phyloP scores from a whole-genome alignment of 768 basidiomycete species.

The Suillus lakei region DNA sequence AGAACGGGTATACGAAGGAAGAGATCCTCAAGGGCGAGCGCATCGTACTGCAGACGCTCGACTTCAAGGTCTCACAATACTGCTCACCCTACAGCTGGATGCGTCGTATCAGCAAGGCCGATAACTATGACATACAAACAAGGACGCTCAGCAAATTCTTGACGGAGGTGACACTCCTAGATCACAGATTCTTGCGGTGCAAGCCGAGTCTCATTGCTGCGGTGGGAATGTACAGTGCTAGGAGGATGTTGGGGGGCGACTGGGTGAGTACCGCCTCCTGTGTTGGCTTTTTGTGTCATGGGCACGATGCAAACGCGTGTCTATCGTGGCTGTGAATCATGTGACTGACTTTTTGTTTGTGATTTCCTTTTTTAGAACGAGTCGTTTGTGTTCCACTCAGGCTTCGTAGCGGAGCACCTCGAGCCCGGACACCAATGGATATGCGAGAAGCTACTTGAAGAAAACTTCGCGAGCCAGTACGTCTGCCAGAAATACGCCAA shows the following conservation, averaged over 20 bases:
- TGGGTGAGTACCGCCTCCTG: constrained; percentile 74
- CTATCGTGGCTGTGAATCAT: constrained; percentile 25
- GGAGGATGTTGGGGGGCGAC: constrained; percentile 91
- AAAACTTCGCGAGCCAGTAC: constrained; percentile 81
- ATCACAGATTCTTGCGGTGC: constrained; percentile 89
- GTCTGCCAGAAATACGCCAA: constrained; percentile 96
- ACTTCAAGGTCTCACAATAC: constrained; percentile 95
- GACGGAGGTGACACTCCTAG: constrained; percentile 93
- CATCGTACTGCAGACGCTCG: constrained; percentile 93
- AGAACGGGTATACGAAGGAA: constrained; percentile 90
- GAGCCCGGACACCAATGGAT: constrained; percentile 80
- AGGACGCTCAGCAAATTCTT: constrained; percentile 97
- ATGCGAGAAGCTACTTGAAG: constrained; percentile 80
- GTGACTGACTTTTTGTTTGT: constrained; percentile 33
- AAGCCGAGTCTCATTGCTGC: constrained; percentile 95
- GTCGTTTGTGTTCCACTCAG: constrained; percentile 91
- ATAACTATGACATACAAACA: constrained; percentile 98
- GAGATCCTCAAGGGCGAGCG: constrained; percentile 98
- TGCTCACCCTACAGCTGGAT: constrained; percentile 99
- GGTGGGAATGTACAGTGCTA: constrained; percentile 95
- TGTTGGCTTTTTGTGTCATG: background rate
- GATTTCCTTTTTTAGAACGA: constrained; percentile 64
- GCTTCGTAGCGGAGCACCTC: constrained; percentile 88
- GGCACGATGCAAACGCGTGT: constrained; percentile 15
- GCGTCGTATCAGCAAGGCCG: constrained; percentile 96